These are phyloP conservation scores for Diaporthe batatas DNA, from an alignment of 2,329 filamentous ascomycete species.

Conservation along the genomic window DNA sequence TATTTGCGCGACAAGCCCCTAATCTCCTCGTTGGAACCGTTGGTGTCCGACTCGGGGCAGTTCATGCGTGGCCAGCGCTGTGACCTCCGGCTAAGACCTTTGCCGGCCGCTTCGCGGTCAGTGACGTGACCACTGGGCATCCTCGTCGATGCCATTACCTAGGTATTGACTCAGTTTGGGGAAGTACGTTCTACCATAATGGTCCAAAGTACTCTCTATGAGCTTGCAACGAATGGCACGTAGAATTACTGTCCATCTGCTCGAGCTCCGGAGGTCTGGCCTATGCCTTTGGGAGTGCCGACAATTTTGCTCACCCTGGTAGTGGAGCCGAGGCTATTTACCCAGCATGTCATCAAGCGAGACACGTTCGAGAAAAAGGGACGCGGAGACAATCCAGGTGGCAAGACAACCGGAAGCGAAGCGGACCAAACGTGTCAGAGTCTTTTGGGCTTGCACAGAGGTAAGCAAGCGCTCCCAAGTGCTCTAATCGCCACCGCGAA, in stretches of 20 bases:
- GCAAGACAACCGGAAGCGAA: not conserved
- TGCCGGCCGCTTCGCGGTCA: not conserved
- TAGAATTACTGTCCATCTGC: not conserved
- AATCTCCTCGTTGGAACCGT: not conserved
- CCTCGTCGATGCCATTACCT: too few species aligned
- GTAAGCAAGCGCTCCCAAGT: not conserved
- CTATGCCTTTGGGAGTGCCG: not conserved
- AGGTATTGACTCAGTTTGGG: too few species aligned
- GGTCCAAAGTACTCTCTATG: not conserved
- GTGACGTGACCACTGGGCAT: not conserved
- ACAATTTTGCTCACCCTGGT: not conserved
- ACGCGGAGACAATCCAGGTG: slow-evolving; percentile 6
- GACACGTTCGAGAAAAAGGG: slow-evolving; percentile 9
- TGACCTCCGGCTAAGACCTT: slow-evolving; percentile 10
- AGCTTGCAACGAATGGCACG: not conserved
- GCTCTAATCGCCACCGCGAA: not conserved
- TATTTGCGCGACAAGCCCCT: not conserved
- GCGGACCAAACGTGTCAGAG: not conserved
- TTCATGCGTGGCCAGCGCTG: not conserved
- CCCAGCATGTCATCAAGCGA: slow-evolving; percentile 10
- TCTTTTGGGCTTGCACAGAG: slow-evolving; percentile 6
- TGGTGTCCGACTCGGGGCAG: not conserved
- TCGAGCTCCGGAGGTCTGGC: not conserved
- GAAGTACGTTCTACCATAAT: not conserved
- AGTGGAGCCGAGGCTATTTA: not conserved